phyloP scores from a whole-genome alignment of 2,329 filamentous ascomycete genomes.

The Fusarium sp. region DNA sequence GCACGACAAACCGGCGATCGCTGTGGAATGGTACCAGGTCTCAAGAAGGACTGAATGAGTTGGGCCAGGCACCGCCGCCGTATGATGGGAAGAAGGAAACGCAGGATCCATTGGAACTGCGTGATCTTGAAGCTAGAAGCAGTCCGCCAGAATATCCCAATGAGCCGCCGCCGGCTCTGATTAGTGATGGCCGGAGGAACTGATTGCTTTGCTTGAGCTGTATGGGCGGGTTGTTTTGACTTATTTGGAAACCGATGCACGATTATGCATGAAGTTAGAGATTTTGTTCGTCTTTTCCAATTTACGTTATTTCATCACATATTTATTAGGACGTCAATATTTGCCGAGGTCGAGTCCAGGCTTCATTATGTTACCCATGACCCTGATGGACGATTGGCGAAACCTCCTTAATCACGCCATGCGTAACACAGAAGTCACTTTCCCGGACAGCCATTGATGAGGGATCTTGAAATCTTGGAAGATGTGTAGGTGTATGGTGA shows the following conservation, averaged over 20 bases:
- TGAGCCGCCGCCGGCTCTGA: constrained; percentile 45
- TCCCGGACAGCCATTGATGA: neutral
- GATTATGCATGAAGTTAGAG: neutral
- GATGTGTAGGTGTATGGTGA: neutral
- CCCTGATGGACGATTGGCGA: constrained; percentile 4
- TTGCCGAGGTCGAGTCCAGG: neutral
- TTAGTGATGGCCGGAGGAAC: constrained; percentile 38
- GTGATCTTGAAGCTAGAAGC: constrained; percentile 47
- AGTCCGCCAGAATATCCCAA: constrained; percentile 51
- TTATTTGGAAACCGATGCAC: neutral
- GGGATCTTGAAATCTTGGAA: neutral
- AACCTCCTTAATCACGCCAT: neutral
- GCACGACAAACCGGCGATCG: constrained; percentile 40
- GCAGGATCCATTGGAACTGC: constrained; percentile 41
- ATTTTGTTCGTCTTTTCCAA: neutral
- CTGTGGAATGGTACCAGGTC: constrained; percentile 46
- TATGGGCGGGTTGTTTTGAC: neutral
- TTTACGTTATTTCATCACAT: neutral
- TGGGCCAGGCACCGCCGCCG: constrained; percentile 74
- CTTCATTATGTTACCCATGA: neutral
- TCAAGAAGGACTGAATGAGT: constrained; percentile 72
- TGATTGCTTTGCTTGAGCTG: constrained; percentile 15
- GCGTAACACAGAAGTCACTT: neutral
- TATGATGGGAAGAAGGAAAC: constrained; percentile 60
- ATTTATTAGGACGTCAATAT: neutral